Evolutionary conservation across 257 asterid species (phyloP).

Genomic region (Solanum pimpinellifolium): DNA sequence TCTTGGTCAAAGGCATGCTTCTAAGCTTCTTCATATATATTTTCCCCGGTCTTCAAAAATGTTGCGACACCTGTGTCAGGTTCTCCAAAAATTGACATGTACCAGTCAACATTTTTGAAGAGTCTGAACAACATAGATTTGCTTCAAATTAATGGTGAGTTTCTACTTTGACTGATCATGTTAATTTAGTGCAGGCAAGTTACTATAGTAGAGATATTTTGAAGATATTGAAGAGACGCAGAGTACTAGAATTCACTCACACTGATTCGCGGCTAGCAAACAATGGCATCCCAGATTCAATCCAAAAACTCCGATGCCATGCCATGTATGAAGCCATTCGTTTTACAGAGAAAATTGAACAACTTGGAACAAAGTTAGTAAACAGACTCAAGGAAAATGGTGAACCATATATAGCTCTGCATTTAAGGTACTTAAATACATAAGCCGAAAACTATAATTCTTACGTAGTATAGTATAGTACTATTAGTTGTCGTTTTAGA

Average conservation of each 20-base stretch:
- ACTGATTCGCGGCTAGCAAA: slow-evolving; percentile 29
- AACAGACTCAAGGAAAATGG: slow-evolving; percentile 16
- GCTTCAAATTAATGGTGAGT: background rate
- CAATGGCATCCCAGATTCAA: slow-evolving; percentile 19
- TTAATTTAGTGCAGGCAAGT: slow-evolving; percentile 18
- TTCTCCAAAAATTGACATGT: background rate
- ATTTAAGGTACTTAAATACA: slow-evolving; percentile 15
- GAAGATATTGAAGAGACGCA: slow-evolving; percentile 3
- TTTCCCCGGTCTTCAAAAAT: background rate
- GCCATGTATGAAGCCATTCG: slow-evolving; percentile 34
- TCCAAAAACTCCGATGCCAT: slow-evolving; percentile 30
- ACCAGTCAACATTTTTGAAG: too few relatives aligned
- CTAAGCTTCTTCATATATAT: background rate
- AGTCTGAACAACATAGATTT: background rate
- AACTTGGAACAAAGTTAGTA: slow-evolving; percentile 14
- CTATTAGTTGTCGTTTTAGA: background rate
- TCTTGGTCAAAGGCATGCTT: slow-evolving; percentile 40
- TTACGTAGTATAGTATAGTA: background rate
- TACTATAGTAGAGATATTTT: slow-evolving; percentile 19
- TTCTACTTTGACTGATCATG: background rate
- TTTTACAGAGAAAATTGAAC: slow-evolving; percentile 13
- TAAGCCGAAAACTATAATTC: background rate
- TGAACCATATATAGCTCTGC: slow-evolving; percentile 25
- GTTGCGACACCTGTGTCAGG: background rate
- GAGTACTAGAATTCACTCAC: slow-evolving; percentile 23